A percentile compares a stretch with the other conserved stretches of the same genome.
These are phyloP conservation scores for Coniella vitis DNA, from an alignment of 2,329 filamentous ascomycete genomes.

Conservation along the genomic window DNA sequence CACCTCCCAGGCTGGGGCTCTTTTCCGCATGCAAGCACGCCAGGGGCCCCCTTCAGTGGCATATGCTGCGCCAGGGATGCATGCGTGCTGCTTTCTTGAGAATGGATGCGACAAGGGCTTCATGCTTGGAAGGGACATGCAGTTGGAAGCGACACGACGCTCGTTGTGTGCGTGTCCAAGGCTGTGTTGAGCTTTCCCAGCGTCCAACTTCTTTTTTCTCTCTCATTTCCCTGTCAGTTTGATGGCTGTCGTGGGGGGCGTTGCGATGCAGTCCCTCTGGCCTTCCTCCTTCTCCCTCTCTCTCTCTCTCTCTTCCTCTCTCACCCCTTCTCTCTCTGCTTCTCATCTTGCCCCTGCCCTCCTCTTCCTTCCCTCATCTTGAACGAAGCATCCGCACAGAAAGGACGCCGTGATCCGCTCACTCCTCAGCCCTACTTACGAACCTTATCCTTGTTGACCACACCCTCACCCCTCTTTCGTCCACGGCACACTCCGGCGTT, in stretches of 20 bases:
- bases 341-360: no score
- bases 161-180: not conserved
- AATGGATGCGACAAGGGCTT: conserved; percentile 3
- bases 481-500: no score
- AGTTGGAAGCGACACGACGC: conserved; percentile 4
- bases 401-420: not conserved
- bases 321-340: no score
- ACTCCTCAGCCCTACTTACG: not conserved
- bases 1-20: not conserved
- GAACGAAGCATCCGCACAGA: no score
- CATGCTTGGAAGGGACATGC: conserved; percentile 1
- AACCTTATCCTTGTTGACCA: not conserved
- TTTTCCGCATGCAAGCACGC: conserved; percentile 9
- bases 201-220: not conserved
- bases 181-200: not conserved
- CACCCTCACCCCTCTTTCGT: not conserved
- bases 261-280: no score
- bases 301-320: no score
- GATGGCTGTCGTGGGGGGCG: no score
- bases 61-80: conserved; percentile 2
- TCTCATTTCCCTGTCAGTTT: not conserved
- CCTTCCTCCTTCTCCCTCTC: no score
- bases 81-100: not conserved
- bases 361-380: no score
- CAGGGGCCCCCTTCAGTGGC: not conserved